Evolutionary conservation across 306 rosid genomes (phyloP).

Genomic region (Citrullus mucosospermus): DNA sequence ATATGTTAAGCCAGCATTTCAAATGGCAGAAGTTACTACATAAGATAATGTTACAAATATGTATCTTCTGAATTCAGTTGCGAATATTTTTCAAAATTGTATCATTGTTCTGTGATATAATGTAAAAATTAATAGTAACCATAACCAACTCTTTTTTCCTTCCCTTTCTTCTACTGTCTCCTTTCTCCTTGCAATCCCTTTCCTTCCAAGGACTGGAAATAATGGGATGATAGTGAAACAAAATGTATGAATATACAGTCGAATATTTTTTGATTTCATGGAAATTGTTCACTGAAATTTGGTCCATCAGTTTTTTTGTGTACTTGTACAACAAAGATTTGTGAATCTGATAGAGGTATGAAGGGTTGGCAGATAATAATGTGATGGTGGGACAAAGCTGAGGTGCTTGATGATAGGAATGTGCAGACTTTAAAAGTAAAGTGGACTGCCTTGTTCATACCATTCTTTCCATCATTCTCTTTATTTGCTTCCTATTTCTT

Average conservation of each 20-base stretch:
- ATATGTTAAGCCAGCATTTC: not conserved
- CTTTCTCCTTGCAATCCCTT: not conserved
- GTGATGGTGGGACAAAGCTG: conserved; percentile 3
- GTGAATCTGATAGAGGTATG: not conserved
- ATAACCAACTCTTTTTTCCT: not conserved
- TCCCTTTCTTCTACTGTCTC: not conserved
- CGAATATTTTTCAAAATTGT: not conserved
- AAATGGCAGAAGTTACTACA: not conserved
- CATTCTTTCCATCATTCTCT: not conserved
- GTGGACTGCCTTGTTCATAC: not conserved
- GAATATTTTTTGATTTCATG: not conserved
- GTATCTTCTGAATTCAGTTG: not conserved
- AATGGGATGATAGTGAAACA: not conserved
- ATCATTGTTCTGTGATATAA: not conserved
- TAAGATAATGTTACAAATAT: conserved; percentile 3
- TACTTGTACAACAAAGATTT: not conserved
- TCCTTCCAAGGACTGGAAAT: not conserved
- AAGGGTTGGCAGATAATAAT: not conserved
- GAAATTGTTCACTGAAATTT: not conserved
- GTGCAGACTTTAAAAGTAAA: not conserved
- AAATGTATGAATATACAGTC: not conserved
- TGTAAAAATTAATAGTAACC: not conserved
- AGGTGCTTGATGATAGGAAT: not conserved
- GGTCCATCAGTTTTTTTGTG: not conserved
- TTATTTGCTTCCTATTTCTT: not conserved